phyloP scores from a whole-genome alignment of 2,329 filamentous ascomycete genomes.

The Sporothrix dimorphospora region DNA sequence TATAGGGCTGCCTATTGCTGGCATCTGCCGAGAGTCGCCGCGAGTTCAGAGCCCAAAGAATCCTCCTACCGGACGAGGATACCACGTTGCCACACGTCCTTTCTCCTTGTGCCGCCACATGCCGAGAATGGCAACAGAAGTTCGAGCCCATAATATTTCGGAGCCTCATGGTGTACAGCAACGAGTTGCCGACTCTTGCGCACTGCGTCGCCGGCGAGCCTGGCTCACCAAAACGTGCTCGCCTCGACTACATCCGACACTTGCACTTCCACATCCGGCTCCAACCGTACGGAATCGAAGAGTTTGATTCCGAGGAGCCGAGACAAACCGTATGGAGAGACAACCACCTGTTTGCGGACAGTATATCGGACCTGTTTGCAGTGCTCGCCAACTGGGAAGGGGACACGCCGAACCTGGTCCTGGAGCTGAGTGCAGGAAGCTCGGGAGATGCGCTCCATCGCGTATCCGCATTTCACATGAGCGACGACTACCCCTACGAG shows the following conservation, averaged over 20 bases:
- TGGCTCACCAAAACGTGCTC: not conserved
- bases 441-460: not conserved
- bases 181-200: not conserved
- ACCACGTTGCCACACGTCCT: not conserved
- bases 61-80: not conserved
- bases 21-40: not conserved
- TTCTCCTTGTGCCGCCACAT: not conserved
- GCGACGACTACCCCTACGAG: not conserved
- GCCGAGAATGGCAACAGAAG: not conserved
- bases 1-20: not conserved
- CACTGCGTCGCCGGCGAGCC: not conserved
- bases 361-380: not conserved
- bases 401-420: not conserved
- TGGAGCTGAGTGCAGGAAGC: conserved; percentile 11
- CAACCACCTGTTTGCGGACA: not conserved
- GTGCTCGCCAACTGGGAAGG: not conserved
- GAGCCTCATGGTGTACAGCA: not conserved
- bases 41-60: not conserved
- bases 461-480: not conserved
- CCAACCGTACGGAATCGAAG: not conserved
- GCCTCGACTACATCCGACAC: not conserved
- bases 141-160: not conserved
- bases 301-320: not conserved
- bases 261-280: not conserved
- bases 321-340: not conserved